Conservation (phyloP, 2,329 filamentous ascomycete species). For the Colletotrichum orbiculare region DNA sequence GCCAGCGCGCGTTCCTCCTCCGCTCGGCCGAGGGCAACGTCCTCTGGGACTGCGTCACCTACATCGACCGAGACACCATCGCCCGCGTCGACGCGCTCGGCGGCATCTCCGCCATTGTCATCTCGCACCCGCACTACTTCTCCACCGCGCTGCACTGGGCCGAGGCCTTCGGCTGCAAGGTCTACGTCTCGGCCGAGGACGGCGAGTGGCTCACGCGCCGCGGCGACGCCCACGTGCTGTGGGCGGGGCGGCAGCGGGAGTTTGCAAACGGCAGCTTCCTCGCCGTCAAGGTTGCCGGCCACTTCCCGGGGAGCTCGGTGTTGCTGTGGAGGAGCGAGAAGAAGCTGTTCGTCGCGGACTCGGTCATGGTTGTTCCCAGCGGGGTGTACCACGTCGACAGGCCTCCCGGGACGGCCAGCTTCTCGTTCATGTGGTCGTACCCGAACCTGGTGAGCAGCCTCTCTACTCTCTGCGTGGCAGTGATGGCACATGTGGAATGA, state of each 20-base stretch:
- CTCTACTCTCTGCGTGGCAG: too few relatives aligned
- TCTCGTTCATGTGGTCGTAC: conserved; percentile 36
- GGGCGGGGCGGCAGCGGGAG: conserved; percentile 56
- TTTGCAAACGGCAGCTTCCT: conserved; percentile 61
- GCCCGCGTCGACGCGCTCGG: conserved; percentile 67
- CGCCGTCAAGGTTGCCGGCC: conserved; percentile 78
- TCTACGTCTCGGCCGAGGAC: conserved; percentile 77
- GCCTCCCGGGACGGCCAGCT: conserved; percentile 30
- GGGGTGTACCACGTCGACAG: conserved; percentile 48
- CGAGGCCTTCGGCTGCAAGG: conserved; percentile 72
- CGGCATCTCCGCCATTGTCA: conserved; percentile 77
- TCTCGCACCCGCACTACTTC: conserved; percentile 87
- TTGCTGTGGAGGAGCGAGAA: conserved; percentile 64
- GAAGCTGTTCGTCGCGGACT: conserved; percentile 80
- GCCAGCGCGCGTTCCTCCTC: conserved; percentile 78
- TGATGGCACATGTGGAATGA: too few relatives aligned
- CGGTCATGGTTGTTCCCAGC: conserved; percentile 76
- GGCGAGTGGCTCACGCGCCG: conserved; percentile 68
- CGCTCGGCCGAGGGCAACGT: conserved; percentile 75
- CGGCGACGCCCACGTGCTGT: conserved; percentile 57
- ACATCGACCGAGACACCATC: conserved; percentile 74
- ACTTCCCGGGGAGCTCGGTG: conserved; percentile 81
- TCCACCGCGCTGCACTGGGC: conserved; percentile 82
- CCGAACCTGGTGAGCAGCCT: conserved; percentile 33
- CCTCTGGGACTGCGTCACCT: conserved; percentile 82